Conservation (phyloP, 306 rosid species). For the Prunus dulcis region DNA sequence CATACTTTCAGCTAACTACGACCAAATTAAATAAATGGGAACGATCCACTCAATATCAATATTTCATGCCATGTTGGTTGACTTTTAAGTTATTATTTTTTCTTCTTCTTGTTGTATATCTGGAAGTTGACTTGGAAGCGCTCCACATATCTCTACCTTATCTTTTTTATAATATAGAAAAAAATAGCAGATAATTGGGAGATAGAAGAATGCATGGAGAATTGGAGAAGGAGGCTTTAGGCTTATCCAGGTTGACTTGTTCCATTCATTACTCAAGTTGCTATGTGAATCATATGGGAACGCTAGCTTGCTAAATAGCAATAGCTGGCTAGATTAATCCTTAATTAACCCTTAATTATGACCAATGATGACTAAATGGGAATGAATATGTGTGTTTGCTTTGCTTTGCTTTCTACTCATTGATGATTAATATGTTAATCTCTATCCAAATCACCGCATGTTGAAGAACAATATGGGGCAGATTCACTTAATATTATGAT, state of each 20-base stretch:
- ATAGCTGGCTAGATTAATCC: not conserved
- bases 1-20: not conserved
- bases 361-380: too few species aligned
- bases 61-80: slow-evolving; percentile 4
- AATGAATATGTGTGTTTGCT: too few species aligned
- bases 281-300: not conserved
- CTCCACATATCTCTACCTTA: not conserved
- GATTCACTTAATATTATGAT: not conserved
- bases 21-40: not conserved
- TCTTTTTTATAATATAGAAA: not conserved
- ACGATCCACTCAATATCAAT: not conserved
- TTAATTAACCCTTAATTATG: not conserved
- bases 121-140: not conserved
- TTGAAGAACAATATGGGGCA: not conserved
- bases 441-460: not conserved
- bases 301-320: not conserved
- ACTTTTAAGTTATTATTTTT: not conserved
- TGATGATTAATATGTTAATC: not conserved
- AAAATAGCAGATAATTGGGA: not conserved
- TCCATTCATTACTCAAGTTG: not conserved
- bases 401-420: too few species aligned
- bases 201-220: not conserved
- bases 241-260: not conserved
- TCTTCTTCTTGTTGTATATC: not conserved
- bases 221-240: not conserved